Conservation (phyloP, 177 flowering plant genomes). For the Tripterygium wilfordii region DNA sequence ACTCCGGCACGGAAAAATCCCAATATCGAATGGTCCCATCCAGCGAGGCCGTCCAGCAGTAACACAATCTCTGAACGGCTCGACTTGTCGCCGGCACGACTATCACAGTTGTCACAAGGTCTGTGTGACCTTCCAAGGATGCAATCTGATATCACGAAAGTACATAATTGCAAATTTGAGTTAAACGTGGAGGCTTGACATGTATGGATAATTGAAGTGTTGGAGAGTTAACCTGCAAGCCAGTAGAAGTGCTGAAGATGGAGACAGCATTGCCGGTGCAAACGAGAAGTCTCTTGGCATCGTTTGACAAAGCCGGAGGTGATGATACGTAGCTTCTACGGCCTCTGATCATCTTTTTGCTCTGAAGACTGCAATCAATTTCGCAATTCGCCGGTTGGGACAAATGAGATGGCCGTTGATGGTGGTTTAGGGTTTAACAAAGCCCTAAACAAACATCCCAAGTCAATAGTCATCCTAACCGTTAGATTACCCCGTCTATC, state of each 20-base stretch:
- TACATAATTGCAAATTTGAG: too few species aligned
- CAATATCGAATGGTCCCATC: slow-evolving; percentile 93
- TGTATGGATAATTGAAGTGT: too few species aligned
- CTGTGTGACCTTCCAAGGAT: slow-evolving; percentile 82
- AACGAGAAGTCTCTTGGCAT: slow-evolving; percentile 67
- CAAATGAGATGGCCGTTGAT: too few species aligned
- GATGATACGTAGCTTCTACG: slow-evolving; percentile 69
- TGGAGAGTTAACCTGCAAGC: slow-evolving; percentile 45
- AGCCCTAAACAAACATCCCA: too few species aligned
- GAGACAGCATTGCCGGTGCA: slow-evolving; percentile 78
- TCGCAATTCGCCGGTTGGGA: too few species aligned
- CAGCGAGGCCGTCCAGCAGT: slow-evolving; percentile 91
- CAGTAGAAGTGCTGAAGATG: slow-evolving; percentile 77
- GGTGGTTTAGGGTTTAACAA: too few species aligned
- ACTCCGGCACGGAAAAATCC: slow-evolving; percentile 79
- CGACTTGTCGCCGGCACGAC: slow-evolving; percentile 55
- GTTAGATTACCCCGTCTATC: too few species aligned
- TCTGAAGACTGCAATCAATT: too few species aligned
- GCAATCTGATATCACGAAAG: too few species aligned
- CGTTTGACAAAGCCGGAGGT: slow-evolving; percentile 82
- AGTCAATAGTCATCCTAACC: too few species aligned
- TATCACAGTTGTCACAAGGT: slow-evolving; percentile 64
- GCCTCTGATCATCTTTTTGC: slow-evolving; percentile 52
- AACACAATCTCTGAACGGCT: slow-evolving; percentile 41
- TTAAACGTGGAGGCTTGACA: too few species aligned